Conservation (phyloP, 1,139 yeast species). For the Debaryomyces coudertii region DNA sequence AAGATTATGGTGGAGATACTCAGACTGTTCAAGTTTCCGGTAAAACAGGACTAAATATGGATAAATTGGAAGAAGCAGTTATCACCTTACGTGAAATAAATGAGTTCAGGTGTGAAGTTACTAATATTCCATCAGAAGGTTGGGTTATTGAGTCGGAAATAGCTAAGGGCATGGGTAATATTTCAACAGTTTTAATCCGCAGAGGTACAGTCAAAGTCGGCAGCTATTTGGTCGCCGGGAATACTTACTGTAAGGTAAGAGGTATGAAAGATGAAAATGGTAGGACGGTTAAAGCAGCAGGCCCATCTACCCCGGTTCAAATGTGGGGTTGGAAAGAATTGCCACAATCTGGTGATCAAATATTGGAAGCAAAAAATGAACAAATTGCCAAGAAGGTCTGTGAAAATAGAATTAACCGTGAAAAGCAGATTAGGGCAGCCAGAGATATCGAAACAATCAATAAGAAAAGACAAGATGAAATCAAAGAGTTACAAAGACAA, state of each 20-base stretch:
- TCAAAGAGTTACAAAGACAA: conserved; percentile 50
- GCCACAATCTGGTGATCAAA: conserved; percentile 90
- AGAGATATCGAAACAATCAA: conserved; percentile 73
- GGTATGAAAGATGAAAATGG: conserved; percentile 81
- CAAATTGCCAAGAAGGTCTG: conserved; percentile 75
- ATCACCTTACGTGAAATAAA: conserved; percentile 80
- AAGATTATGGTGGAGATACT: conserved; percentile 94
- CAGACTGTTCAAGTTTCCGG: conserved; percentile 91
- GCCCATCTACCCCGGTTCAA: conserved; percentile 91
- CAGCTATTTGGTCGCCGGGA: conserved; percentile 76
- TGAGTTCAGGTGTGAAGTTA: conserved; percentile 71
- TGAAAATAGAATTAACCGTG: conserved; percentile 60
- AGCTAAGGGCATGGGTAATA: conserved; percentile 81
- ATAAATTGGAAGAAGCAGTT: conserved; percentile 85
- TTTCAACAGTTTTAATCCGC: conserved; percentile 81
- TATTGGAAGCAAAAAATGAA: conserved; percentile 76
- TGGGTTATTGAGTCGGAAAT: conserved; percentile 88
- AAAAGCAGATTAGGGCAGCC: conserved; percentile 61
- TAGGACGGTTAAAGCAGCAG: conserved; percentile 63
- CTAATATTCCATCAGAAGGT: conserved; percentile 69
- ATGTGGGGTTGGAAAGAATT: conserved; percentile 93
- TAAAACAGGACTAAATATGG: conserved; percentile 81
- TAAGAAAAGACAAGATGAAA: conserved; percentile 51
- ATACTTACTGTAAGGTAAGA: conserved; percentile 82
- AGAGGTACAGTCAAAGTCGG: conserved; percentile 80